phyloP scores from a whole-genome alignment of 495 filamentous ascomycete species.

The Penicillium odoratum region DNA sequence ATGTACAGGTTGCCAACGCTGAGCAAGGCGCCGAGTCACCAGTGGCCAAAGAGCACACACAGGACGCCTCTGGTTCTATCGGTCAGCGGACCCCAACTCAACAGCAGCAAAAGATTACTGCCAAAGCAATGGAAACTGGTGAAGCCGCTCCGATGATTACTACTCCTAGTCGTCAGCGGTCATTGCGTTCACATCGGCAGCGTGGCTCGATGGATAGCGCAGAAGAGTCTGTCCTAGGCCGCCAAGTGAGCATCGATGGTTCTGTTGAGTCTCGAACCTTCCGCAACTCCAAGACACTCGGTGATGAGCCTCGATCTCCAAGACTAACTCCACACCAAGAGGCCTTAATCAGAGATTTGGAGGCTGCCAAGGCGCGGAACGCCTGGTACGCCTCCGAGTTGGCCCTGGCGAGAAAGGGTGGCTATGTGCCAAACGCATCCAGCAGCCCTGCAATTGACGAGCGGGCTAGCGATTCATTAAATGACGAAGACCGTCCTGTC shows the following conservation, averaged over 20 bases:
- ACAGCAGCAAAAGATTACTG: constrained; percentile 39
- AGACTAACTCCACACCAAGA: constrained; percentile 49
- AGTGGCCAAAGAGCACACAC: constrained; percentile 49
- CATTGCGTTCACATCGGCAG: constrained; percentile 42
- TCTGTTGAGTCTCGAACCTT: constrained; percentile 42
- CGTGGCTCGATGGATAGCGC: constrained; percentile 47
- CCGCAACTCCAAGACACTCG: constrained; percentile 40
- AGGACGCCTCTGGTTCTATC: constrained; percentile 46
- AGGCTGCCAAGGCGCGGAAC: constrained; percentile 77
- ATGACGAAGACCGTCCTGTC: constrained; percentile 86
- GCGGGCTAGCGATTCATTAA: constrained; percentile 70
- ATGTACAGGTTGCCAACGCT: constrained; percentile 40
- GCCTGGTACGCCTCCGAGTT: constrained; percentile 98
- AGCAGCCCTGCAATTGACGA: constrained; percentile 75
- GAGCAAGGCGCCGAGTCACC: constrained; percentile 58
- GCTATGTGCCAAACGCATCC: constrained; percentile 74
- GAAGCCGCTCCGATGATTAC: constrained; percentile 49
- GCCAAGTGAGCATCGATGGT: constrained; percentile 45
- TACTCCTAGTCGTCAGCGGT: constrained; percentile 44
- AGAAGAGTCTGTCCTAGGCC: constrained; percentile 47
- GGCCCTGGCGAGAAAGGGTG: constrained; percentile 82
- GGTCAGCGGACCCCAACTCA: constrained; percentile 67
- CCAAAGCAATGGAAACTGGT: constrained; percentile 50
- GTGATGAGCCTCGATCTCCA: constrained; percentile 48
- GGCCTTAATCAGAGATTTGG: constrained; percentile 75